Base-by-base conservation (phyloP, 495 filamentous ascomycete species). In the Hypoxylon cercidicola region DNA sequence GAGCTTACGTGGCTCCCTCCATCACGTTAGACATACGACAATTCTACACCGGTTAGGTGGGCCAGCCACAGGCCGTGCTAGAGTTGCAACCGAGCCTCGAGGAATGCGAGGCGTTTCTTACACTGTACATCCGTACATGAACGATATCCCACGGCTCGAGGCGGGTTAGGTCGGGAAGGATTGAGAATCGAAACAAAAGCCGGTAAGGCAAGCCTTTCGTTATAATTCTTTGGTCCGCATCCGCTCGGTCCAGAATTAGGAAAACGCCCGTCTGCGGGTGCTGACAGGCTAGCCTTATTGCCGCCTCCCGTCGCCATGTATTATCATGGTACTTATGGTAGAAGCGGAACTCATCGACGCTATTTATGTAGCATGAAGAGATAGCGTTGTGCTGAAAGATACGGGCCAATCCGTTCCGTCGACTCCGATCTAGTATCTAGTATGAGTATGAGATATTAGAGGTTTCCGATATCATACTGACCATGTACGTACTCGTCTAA, bases 251-350 rank as follows among this genome's bases (percentile, higher is more conserved):
- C 39, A 41, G 43, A 18, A 45, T 45, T 23, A 18, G 43, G 39
- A 41, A 15, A 21, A 21, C 9, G 21, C 28, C 40, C 39, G 23
- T 20, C 40, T 53, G 56, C 41, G 40, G 32, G 23, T 50, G 25
- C 44, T 65, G 23, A 55, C 62, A 65, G 55, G 62, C 62, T 60
- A 60, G 55, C 55, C 62, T 30, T 65, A 65, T 40, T 49, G 21
- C 34, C 34, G 40, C 3, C 37, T 43, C 21, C 39, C n/a, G 34
- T 7, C 7, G 25, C 25, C 25, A 28, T 28, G 7, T 28, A 28
- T 28, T 28, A 7, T 28, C 25, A 28, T 28, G 25, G 25, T 28
- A 3, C 25, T 28, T 51, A 52, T 19, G 44, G 30, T 52, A 53
- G 35, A 34, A 45, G 41, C 19, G 52, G 60, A 56, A 53, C 50